Evolutionary conservation across 129 eudicot genomes (phyloP).

Genomic region (Arctium lappa): DNA sequence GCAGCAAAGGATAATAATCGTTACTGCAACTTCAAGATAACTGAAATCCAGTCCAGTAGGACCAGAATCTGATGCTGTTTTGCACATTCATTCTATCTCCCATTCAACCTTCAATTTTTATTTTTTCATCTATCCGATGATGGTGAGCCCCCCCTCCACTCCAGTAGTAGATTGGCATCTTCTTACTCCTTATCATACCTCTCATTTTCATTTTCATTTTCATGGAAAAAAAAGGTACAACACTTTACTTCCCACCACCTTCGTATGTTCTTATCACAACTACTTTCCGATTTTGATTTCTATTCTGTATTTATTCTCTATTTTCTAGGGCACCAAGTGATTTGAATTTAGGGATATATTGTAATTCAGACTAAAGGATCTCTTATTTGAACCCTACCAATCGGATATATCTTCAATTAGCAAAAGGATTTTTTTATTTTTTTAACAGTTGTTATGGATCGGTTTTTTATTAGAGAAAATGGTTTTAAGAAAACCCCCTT

Average conservation of each 20-base stretch:
- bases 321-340: background rate
- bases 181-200: constrained; percentile 2
- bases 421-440: background rate
- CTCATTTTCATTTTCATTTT: background rate
- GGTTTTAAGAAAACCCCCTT: background rate
- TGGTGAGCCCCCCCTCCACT: constrained; percentile 6
- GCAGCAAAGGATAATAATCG: background rate
- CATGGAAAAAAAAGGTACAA: no score
- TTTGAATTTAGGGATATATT: background rate
- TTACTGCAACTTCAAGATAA: constrained; percentile 24
- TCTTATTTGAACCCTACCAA: background rate
- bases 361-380: background rate
- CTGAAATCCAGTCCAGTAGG: constrained; percentile 8
- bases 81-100: constrained; percentile 3
- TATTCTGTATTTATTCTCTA: constrained; percentile 1
- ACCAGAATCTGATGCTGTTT: background rate
- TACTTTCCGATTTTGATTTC: constrained; percentile 3
- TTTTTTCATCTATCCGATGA: background rate
- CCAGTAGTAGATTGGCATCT: constrained; percentile 18
- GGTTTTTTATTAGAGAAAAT: background rate
- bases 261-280: constrained; percentile 12
- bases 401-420: constrained; percentile 5
- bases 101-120: background rate
- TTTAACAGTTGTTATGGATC: background rate
- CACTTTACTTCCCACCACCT: no score